phyloP scores from a whole-genome alignment of 495 filamentous ascomycete genomes.

The Diplogelasinospora grovesii region DNA sequence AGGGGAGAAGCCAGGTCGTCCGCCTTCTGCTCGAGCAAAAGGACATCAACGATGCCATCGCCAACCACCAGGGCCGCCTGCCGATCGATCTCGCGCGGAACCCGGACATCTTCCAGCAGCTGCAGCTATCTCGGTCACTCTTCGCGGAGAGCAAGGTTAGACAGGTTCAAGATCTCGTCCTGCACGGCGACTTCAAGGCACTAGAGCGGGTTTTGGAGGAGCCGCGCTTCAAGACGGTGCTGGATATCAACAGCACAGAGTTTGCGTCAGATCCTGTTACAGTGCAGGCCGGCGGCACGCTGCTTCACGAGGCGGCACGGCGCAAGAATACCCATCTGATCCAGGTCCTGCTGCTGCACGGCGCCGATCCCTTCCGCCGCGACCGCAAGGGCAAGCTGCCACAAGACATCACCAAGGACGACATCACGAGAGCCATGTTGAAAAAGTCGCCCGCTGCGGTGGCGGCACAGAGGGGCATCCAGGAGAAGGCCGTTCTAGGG shows the following conservation, averaged over 20 bases:
- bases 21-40: conserved; percentile 70
- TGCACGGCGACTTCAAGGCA: conserved; percentile 62
- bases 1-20: conserved; percentile 73
- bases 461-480: conserved; percentile 88
- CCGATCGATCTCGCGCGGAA: conserved; percentile 83
- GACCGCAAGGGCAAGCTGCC: conserved; percentile 93
- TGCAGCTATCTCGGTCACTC: conserved; percentile 84
- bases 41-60: conserved; percentile 79
- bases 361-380: conserved; percentile 93
- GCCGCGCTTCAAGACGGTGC: conserved; percentile 68
- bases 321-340: conserved; percentile 78
- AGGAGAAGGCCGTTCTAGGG: conserved; percentile 92
- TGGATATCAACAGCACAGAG: conserved; percentile 88
- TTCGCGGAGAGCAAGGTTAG: conserved; percentile 82
- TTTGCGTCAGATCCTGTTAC: conserved; percentile 75
- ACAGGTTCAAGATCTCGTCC: conserved; percentile 71
- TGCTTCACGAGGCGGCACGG: conserved; percentile 89
- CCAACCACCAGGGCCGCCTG: conserved; percentile 83
- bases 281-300: conserved; percentile 69
- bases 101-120: conserved; percentile 89
- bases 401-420: conserved; percentile 96
- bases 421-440: conserved; percentile 73
- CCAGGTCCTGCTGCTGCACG: conserved; percentile 83
- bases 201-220: conserved; percentile 77
- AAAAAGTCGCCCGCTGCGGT: conserved; percentile 93